Conservation (phyloP, 495 filamentous ascomycete genomes). For the Jackrogersella minutella region DNA sequence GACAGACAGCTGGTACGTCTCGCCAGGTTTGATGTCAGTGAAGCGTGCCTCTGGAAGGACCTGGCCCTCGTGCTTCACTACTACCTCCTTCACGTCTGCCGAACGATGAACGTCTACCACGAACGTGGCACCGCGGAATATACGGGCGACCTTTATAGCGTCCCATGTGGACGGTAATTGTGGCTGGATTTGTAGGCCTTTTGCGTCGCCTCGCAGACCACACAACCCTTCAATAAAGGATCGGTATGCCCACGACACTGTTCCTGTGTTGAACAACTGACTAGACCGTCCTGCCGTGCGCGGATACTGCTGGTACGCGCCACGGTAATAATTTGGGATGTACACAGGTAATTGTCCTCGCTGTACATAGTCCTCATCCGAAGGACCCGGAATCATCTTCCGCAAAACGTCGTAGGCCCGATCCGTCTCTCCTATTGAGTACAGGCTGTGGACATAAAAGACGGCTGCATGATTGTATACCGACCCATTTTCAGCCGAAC, state of each 20-base stretch:
- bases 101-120: constrained; percentile 52
- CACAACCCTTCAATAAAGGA: constrained; percentile 63
- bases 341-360: constrained; percentile 64
- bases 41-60: constrained; percentile 50
- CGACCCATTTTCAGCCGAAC: constrained; percentile 63
- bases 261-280: constrained; percentile 66
- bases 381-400: constrained; percentile 62
- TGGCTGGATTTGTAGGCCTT: constrained; percentile 56
- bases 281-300: constrained; percentile 62
- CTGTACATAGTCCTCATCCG: constrained; percentile 59
- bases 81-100: constrained; percentile 53
- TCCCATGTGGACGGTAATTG: constrained; percentile 60
- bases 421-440: constrained; percentile 57
- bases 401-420: constrained; percentile 59
- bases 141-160: constrained; percentile 55
- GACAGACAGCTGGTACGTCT: constrained; percentile 53
- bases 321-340: constrained; percentile 66
- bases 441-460: constrained; percentile 62
- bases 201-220: constrained; percentile 57
- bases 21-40: constrained; percentile 49
- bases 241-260: constrained; percentile 63
- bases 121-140: constrained; percentile 62
- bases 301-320: constrained; percentile 58
- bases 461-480: constrained; percentile 65
- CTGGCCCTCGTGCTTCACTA: constrained; percentile 46